phyloP scores from a whole-genome alignment of 108 stramenopile genomes.

The Epithemia pelagica region DNA sequence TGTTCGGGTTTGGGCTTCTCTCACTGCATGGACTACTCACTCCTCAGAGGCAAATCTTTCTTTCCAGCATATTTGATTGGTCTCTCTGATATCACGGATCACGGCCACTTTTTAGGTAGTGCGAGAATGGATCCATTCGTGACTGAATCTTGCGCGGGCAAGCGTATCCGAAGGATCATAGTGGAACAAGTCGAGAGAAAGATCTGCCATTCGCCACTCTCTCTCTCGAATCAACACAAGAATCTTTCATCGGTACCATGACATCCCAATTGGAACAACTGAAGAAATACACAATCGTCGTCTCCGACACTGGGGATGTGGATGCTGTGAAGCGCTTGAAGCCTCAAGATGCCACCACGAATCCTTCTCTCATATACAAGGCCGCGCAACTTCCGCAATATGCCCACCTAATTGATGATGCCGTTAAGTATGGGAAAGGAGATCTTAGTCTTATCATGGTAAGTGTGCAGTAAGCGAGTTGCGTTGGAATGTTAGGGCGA shows the following conservation, averaged over 20 bases:
- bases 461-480: slow-evolving; percentile 18
- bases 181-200: too few species aligned
- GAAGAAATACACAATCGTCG: slow-evolving; percentile 76
- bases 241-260: slow-evolving; percentile 14
- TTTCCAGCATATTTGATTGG: too few species aligned
- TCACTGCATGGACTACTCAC: too few species aligned
- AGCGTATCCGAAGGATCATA: too few species aligned
- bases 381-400: slow-evolving; percentile 77
- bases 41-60: too few species aligned
- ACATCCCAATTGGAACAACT: slow-evolving; percentile 63
- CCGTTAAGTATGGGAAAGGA: slow-evolving; percentile 77
- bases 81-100: too few species aligned
- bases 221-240: too few species aligned
- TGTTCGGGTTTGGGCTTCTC: too few species aligned
- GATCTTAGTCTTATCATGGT: slow-evolving; percentile 69
- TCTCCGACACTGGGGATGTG: slow-evolving; percentile 87
- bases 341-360: slow-evolving; percentile 97
- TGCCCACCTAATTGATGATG: slow-evolving; percentile 73
- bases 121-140: too few species aligned
- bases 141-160: too few species aligned
- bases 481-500: background rate
- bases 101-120: too few species aligned
- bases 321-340: slow-evolving; percentile 83
- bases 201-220: too few species aligned
- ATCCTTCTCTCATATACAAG: slow-evolving; percentile 95